These are phyloP conservation scores for Alternaria triticina DNA, from an alignment of 2,329 filamentous ascomycete genomes.

Conservation along the genomic window DNA sequence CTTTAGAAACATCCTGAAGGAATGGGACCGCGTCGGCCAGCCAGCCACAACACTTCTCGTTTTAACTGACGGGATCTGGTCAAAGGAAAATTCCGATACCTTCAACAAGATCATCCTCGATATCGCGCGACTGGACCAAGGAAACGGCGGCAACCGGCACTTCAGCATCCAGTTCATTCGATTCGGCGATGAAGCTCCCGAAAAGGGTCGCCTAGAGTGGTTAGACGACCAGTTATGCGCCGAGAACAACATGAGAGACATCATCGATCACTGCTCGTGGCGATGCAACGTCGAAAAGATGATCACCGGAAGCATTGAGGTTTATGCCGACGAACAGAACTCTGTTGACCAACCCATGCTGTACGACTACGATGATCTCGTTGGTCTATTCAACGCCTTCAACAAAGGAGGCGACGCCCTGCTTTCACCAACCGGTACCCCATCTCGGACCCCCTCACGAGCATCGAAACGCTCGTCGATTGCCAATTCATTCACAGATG, in stretches of 20 bases:
- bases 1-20: fast-evolving
- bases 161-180: slow-evolving; percentile 26
- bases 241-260: slow-evolving; percentile 7
- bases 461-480: neutral
- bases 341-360: neutral
- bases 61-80: neutral
- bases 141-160: slow-evolving; percentile 1
- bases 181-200: slow-evolving; percentile 8
- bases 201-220: neutral
- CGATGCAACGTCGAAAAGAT: slow-evolving; percentile 20
- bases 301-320: slow-evolving; percentile 18
- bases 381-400: neutral
- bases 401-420: neutral
- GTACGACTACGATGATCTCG: neutral
- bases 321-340: neutral
- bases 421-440: neutral
- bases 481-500: neutral
- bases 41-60: neutral
- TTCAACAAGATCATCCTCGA: neutral
- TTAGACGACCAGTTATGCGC: slow-evolving; percentile 1
- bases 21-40: fast-evolving
- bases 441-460: neutral
- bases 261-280: slow-evolving; percentile 26
- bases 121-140: neutral
- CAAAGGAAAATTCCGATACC: neutral